A percentile compares a stretch with the other conserved stretches of the same genome.
phyloP scores from a whole-genome alignment of 2,329 filamentous ascomycete genomes.

The Fusarium haematococcum region DNA sequence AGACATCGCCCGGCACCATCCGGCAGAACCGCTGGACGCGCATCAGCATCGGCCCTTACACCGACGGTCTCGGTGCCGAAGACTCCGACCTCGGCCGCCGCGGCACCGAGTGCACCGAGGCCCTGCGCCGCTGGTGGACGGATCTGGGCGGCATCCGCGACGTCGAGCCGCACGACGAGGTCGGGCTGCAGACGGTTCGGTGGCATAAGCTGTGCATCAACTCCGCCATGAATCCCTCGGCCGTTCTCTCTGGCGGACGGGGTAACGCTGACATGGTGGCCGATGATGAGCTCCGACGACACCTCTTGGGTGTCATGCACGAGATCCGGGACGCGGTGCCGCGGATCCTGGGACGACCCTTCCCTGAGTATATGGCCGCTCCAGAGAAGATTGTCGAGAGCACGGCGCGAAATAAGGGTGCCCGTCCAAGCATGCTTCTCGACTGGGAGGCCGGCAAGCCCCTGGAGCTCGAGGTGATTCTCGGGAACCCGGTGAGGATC shows the following conservation, averaged over 20 bases:
- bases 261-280: slow-evolving; percentile 75
- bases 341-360: slow-evolving; percentile 69
- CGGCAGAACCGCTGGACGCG: slow-evolving; percentile 80
- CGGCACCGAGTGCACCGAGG: slow-evolving; percentile 57
- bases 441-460: slow-evolving; percentile 76
- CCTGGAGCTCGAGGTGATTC: slow-evolving; percentile 78
- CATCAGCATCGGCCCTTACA: slow-evolving; percentile 76
- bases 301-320: slow-evolving; percentile 75
- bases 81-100: slow-evolving; percentile 47
- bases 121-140: slow-evolving; percentile 66
- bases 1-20: slow-evolving; percentile 71
- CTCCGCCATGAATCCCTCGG: slow-evolving; percentile 78
- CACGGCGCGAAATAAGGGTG: slow-evolving; percentile 73
- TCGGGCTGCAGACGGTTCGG: slow-evolving; percentile 75
- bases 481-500: slow-evolving; percentile 77
- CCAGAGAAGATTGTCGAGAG: slow-evolving; percentile 73
- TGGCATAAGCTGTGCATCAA: slow-evolving; percentile 86
- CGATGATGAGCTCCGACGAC: slow-evolving; percentile 71
- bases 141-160: slow-evolving; percentile 71
- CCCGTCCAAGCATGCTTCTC: slow-evolving; percentile 74
- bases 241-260: slow-evolving; percentile 73
- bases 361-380: slow-evolving; percentile 68
- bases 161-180: slow-evolving; percentile 72
- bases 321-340: slow-evolving; percentile 76
- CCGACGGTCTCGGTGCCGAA: slow-evolving; percentile 58